Percentiles rank a stretch among this genome's conserved stretches.
phyloP scores from a whole-genome alignment of 2,329 filamentous ascomycete genomes.

The Pyricularia grisea region DNA sequence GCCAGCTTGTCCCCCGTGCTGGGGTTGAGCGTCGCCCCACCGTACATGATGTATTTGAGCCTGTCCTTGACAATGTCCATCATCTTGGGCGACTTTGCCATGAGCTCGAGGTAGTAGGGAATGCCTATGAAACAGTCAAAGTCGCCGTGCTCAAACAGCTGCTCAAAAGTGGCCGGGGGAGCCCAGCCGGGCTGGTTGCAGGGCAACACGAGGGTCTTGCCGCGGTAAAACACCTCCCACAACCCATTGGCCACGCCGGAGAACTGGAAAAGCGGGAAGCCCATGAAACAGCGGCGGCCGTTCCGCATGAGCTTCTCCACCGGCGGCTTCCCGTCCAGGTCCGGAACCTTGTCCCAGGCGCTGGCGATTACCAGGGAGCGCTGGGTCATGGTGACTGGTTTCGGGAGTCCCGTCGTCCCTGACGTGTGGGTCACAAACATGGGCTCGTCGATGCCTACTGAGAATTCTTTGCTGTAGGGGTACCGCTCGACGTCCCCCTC shows the following conservation, averaged over 20 bases:
- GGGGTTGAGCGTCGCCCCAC: slow-evolving; percentile 2
- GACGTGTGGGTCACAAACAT: slow-evolving; percentile 5
- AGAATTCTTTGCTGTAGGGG: background rate
- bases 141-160: slow-evolving; percentile 2
- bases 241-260: slow-evolving; percentile 1
- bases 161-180: slow-evolving; percentile 1
- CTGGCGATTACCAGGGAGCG: background rate
- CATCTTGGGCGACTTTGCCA: background rate
- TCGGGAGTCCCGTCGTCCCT: background rate
- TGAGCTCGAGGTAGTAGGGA: slow-evolving; percentile 2
- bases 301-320: slow-evolving; percentile 1
- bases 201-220: slow-evolving; percentile 1
- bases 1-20: background rate
- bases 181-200: slow-evolving; percentile 2
- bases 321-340: slow-evolving; percentile 1
- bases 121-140: slow-evolving; percentile 4
- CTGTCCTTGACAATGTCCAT: background rate
- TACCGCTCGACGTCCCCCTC: background rate
- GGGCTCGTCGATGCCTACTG: background rate
- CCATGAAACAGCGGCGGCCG: slow-evolving; percentile 2
- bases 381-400: slow-evolving; percentile 1
- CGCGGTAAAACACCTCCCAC: slow-evolving; percentile 3
- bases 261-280: slow-evolving; percentile 2
- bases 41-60: slow-evolving; percentile 3
- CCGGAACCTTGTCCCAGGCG: slow-evolving; percentile 2